Evolutionary conservation across 495 filamentous ascomycete species (phyloP), one percentile per base, ranked within the genome.

Genomic region (Aspergillus homomorphus): DNA sequence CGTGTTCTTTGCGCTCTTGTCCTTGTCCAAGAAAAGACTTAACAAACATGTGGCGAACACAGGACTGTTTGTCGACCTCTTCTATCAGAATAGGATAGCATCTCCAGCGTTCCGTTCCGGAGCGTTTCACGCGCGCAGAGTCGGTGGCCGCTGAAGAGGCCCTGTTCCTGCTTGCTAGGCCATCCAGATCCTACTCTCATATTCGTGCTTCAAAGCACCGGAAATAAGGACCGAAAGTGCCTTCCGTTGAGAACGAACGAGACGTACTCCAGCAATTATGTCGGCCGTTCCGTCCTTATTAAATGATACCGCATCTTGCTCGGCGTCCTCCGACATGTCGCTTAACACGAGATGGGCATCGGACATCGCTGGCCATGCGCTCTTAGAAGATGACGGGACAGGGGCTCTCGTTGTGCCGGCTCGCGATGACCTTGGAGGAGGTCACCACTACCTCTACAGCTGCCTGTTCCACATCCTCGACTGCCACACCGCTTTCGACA

Each of bases 401-500:
- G 68, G 64, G 12, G 62, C 68, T 52, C 28, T 69, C 58, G 24
- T 75, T 55, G 21, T 75, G 44, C 60, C 60, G 10, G 26, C 57
- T 7, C 57, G 56, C 51, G 50, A 49, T 33, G 26, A 30, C 19
- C 62, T 30, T 56, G 63, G 18, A 57, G 62, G 26, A 30, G 12
- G 10, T 38, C 33, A 23, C 5, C 61, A 57, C n/a, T 59, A 64
- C 28, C 57, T 59, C 26, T 77, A 77, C 57, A 58, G 60, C n/a
- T 79, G 76, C 55, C 66, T 79, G 23, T 79, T 79, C 65, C 69
- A 77, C 44, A 70, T 74, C 59, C 66, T 79, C 1, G 69, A 76
- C 57, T 79, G 76, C 58, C 67, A 79, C 21, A 65, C 74, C 43
- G 65, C 65, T 20, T 79, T 77, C 53, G 64, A 70, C 54, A 66